phyloP scores from a whole-genome alignment of 208 protist genomes.

The Trypanosoma avium region DNA sequence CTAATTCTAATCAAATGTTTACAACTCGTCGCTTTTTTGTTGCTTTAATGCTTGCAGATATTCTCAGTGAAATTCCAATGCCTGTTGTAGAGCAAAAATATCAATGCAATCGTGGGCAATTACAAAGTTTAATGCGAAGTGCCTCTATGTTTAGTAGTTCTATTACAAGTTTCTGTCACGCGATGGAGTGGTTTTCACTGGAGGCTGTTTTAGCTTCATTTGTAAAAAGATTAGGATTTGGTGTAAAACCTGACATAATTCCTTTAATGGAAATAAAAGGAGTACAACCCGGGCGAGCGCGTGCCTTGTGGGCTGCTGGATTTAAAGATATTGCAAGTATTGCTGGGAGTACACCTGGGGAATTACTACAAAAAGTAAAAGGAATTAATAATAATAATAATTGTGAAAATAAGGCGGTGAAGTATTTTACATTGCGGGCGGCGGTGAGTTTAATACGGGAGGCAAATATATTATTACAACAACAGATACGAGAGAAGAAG shows the following conservation, averaged over 20 bases:
- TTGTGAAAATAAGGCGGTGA: constrained; percentile 52
- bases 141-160: constrained; percentile 86
- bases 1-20: constrained; percentile 47
- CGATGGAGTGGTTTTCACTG: constrained; percentile 89
- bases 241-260: constrained; percentile 89
- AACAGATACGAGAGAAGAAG: constrained; percentile 67
- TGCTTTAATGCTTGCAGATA: constrained; percentile 86
- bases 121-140: constrained; percentile 83
- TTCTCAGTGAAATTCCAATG: constrained; percentile 81
- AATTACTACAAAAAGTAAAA: constrained; percentile 69
- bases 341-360: constrained; percentile 54
- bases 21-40: constrained; percentile 86
- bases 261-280: constrained; percentile 88
- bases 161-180: constrained; percentile 87
- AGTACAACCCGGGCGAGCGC: constrained; percentile 71
- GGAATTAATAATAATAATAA: neutral
- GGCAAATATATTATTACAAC: constrained; percentile 56
- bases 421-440: constrained; percentile 69
- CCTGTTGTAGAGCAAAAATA: constrained; percentile 64
- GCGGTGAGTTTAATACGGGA: constrained; percentile 62
- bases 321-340: constrained; percentile 52
- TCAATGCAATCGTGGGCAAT: constrained; percentile 71
- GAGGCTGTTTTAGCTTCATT: constrained; percentile 87
- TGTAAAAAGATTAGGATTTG: constrained; percentile 83
- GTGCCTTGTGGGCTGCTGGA: constrained; percentile 82